Percentiles rank a stretch among this genome's conserved stretches.
These are phyloP conservation scores for Fusarium miscanthi DNA, from an alignment of 2,329 filamentous ascomycete species.

Conservation along the genomic window DNA sequence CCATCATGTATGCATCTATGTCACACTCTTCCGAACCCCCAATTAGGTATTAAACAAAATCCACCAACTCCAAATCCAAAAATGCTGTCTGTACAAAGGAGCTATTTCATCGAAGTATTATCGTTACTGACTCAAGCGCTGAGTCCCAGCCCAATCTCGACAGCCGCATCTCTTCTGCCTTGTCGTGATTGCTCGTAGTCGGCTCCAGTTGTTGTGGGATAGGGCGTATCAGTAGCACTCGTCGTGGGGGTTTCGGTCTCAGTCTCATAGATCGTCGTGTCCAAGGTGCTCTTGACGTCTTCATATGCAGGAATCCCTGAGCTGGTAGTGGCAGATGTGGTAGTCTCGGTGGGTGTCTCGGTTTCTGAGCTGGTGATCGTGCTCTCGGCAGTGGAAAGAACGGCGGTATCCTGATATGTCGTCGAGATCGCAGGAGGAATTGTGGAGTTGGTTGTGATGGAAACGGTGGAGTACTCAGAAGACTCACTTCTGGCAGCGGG, in stretches of 20 bases:
- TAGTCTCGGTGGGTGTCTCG: slow-evolving; percentile 5
- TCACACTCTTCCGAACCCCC: neutral
- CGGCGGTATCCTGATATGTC: neutral
- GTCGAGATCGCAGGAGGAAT: slow-evolving; percentile 9
- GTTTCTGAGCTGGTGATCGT: slow-evolving; percentile 6
- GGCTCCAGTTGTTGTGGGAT: slow-evolving; percentile 10
- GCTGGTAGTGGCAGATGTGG: neutral
- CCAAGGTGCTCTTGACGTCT: neutral
- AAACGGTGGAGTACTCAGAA: slow-evolving; percentile 2
- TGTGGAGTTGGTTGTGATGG: slow-evolving; percentile 13
- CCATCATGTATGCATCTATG: slow-evolving; percentile 18
- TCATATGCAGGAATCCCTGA: neutral
- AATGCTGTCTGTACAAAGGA: slow-evolving; percentile 33
- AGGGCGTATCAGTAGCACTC: slow-evolving; percentile 15
- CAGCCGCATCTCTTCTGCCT: neutral
- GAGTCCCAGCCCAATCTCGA: slow-evolving; percentile 12
- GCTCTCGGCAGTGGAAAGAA: neutral
- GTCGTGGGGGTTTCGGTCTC: neutral
- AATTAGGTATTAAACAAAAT: slow-evolving; percentile 35
- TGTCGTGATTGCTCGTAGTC: neutral
- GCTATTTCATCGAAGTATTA: slow-evolving; percentile 8
- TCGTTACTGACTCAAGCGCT: slow-evolving; percentile 2
- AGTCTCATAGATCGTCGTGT: neutral
- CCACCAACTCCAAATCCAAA: slow-evolving; percentile 27
- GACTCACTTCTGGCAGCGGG: slow-evolving; percentile 13